Percentiles rank a stretch among this genome's conserved stretches.
These are phyloP conservation scores for Psilocybe subaeruginosa DNA, from an alignment of 768 basidiomycete genomes.

Conservation along the genomic window DNA sequence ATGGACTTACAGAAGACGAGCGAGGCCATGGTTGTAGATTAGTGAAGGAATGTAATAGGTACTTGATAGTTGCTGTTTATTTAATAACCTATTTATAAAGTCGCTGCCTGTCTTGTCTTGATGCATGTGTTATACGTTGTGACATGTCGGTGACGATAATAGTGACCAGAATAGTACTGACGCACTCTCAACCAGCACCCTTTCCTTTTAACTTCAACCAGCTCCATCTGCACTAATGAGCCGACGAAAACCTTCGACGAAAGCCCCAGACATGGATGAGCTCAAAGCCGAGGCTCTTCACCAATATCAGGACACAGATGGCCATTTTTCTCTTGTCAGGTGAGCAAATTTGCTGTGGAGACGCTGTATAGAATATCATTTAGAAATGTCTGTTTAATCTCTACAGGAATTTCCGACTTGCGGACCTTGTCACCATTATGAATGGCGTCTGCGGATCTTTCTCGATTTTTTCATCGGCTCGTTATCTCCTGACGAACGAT, in stretches of 20 bases:
- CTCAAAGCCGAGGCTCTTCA: slow-evolving; percentile 55
- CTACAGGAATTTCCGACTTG: slow-evolving; percentile 91
- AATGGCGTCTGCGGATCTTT: slow-evolving; percentile 98
- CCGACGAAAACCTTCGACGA: slow-evolving; percentile 47
- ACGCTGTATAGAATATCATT: slow-evolving; percentile 15
- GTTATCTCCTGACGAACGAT: slow-evolving; percentile 83
- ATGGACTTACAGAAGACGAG: slow-evolving; percentile 57
- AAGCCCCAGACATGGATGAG: slow-evolving; percentile 29
- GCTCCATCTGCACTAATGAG: slow-evolving; percentile 38
- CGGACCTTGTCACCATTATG: slow-evolving; percentile 98
- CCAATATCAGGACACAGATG: slow-evolving; percentile 86
- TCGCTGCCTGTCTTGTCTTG: neutral
- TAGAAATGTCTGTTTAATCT: slow-evolving; percentile 18
- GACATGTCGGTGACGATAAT: slow-evolving; percentile 64
- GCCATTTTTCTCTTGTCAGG: slow-evolving; percentile 98
- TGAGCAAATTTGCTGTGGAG: slow-evolving; percentile 33
- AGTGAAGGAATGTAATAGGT: neutral
- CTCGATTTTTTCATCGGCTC: slow-evolving; percentile 91
- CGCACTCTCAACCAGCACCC: neutral
- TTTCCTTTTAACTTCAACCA: slow-evolving; percentile 1
- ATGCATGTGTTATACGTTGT: slow-evolving; percentile 7
- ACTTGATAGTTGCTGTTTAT: neutral
- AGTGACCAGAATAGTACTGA: slow-evolving; percentile 52
- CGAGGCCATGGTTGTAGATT: slow-evolving; percentile 47
- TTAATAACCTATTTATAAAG: neutral